Evolutionary conservation across 306 rosid genomes (phyloP).

Genomic region (Cicer bijugum): DNA sequence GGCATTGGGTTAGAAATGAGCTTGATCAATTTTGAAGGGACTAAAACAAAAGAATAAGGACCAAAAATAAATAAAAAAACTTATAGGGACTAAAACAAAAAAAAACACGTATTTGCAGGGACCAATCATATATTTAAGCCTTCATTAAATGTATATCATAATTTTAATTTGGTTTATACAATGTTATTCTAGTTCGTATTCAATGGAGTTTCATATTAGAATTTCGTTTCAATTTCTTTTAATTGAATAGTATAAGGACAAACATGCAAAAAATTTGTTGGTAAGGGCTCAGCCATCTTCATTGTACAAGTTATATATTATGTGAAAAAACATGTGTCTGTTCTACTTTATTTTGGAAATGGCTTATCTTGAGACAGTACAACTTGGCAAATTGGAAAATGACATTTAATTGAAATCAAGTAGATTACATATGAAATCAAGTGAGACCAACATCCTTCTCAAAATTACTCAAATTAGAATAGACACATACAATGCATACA

Average conservation of each 20-base stretch:
- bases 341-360: not conserved
- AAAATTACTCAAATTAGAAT: slow-evolving; percentile 18
- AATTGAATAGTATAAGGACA: not conserved
- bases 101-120: too few species aligned
- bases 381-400: not conserved
- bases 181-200: slow-evolving; percentile 7
- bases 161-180: slow-evolving; percentile 9
- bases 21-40: not conserved
- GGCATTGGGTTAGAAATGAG: not conserved
- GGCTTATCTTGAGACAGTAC: not conserved
- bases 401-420: not conserved
- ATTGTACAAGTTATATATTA: not conserved
- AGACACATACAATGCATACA: slow-evolving; percentile 9
- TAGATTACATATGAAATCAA: not conserved
- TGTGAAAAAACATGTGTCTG: not conserved
- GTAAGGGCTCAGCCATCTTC: slow-evolving; percentile 3
- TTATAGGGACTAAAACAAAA: too few species aligned
- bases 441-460: slow-evolving; percentile 21
- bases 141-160: not conserved
- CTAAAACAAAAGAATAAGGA: too few species aligned
- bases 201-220: slow-evolving; percentile 11
- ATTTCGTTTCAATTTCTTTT: slow-evolving; percentile 4
- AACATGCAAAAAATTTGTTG: slow-evolving; percentile 8
- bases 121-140: too few species aligned
- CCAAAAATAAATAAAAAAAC: too few species aligned